Evolutionary conservation across 768 basidiomycete species (phyloP).

Genomic region (Artomyces pyxidatus): DNA sequence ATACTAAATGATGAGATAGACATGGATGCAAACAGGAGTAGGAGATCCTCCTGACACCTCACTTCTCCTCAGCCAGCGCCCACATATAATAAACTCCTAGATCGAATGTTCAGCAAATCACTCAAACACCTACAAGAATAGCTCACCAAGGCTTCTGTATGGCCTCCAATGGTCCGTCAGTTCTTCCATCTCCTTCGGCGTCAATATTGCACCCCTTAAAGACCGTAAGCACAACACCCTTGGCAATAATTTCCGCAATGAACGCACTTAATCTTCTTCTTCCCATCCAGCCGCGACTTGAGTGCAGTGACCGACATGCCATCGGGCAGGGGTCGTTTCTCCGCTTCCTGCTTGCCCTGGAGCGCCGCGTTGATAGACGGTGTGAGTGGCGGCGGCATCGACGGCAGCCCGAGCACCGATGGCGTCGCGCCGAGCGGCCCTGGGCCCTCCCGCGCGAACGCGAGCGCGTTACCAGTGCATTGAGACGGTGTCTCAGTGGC

Average conservation of each 20-base stretch:
- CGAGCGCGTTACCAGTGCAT: background rate
- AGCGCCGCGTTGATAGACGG: conserved; percentile 57
- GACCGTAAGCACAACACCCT: conserved; percentile 5
- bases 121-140: background rate
- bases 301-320: conserved; percentile 51
- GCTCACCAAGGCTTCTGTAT: conserved; percentile 70
- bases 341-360: conserved; percentile 24
- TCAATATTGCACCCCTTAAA: conserved; percentile 70
- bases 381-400: conserved; percentile 53
- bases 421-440: background rate
- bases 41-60: background rate
- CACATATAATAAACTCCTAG: conserved; percentile 84
- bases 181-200: conserved; percentile 74
- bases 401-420: conserved; percentile 21
- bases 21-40: too few relatives aligned
- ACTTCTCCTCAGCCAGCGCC: conserved; percentile 49
- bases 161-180: conserved; percentile 75
- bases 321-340: conserved; percentile 39
- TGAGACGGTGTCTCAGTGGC: conserved; percentile 2
- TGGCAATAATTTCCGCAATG: background rate
- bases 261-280: conserved; percentile 66
- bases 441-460: background rate
- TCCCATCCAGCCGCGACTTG: conserved; percentile 53
- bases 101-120: conserved; percentile 4
- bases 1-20: too few relatives aligned